A percentile compares a stretch with the other conserved stretches of the same genome.
These are phyloP conservation scores for Tetrahymena malaccensis DNA, from an alignment of 73 alveolate genomes.

Conservation along the genomic window DNA sequence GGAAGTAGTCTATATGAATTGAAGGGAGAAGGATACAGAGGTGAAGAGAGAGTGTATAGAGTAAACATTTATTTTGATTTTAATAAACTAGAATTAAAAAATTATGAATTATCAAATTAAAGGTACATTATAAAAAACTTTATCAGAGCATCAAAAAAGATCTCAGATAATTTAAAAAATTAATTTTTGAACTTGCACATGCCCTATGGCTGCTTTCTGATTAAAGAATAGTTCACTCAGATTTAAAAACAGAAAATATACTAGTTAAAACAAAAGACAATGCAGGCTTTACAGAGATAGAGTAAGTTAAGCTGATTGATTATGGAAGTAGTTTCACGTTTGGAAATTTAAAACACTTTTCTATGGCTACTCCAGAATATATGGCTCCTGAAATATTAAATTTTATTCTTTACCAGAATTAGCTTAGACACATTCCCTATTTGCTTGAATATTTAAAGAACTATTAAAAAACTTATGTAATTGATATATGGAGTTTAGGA, in stretches of 20 bases:
- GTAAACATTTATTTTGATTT: neutral
- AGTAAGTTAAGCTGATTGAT: constrained; percentile 27
- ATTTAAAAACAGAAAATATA: constrained; percentile 35
- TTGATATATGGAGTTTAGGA: constrained; percentile 40
- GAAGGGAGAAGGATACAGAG: constrained; percentile 10
- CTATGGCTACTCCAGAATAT: constrained; percentile 48
- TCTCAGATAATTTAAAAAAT: constrained; percentile 5
- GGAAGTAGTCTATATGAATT: constrained; percentile 33
- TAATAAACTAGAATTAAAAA: neutral
- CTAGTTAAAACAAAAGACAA: constrained; percentile 14
- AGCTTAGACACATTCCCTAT: constrained; percentile 3
- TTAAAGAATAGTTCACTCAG: constrained; percentile 42
- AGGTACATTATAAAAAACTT: constrained; percentile 9
- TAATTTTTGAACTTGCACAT: constrained; percentile 16
- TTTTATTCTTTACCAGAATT: constrained; percentile 15
- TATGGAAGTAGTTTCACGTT: constrained; percentile 42
- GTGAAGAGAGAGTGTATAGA: constrained; percentile 26
- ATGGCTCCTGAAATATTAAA: constrained; percentile 41
- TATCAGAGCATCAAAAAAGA: constrained; percentile 23
- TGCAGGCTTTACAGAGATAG: constrained; percentile 1
- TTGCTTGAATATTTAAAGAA: constrained; percentile 15
- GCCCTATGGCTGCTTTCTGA: constrained; percentile 15
- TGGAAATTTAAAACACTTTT: constrained; percentile 31
- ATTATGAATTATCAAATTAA: no score
- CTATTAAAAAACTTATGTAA: constrained; percentile 30